phyloP scores from a whole-genome alignment of 441 rosid genomes.

The Populus hybrid region DNA sequence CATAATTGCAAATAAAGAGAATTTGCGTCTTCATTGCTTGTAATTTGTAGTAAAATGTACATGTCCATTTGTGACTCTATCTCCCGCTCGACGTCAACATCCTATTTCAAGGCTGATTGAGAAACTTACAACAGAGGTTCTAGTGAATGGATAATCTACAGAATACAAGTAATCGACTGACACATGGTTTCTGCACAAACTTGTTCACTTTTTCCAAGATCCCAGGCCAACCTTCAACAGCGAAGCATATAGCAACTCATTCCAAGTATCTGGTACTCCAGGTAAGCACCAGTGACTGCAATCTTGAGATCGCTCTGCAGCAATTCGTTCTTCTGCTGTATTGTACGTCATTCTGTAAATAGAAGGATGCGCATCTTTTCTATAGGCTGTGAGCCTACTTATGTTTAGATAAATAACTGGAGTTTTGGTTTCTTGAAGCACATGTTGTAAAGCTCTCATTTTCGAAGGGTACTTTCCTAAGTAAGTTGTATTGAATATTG shows the following conservation, averaged over 20 bases:
- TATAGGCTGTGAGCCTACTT: conserved; percentile 68
- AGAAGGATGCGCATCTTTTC: conserved; percentile 91
- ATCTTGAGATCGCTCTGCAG: conserved; percentile 66
- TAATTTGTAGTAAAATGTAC: conserved; percentile 7
- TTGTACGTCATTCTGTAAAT: conserved; percentile 55
- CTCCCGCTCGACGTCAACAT: not conserved
- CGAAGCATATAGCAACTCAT: conserved; percentile 73
- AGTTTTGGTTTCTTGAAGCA: conserved; percentile 48
- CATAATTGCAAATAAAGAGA: not conserved
- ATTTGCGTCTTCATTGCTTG: not conserved
- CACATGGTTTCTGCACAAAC: conserved; percentile 5
- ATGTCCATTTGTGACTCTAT: not conserved
- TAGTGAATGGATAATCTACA: not conserved
- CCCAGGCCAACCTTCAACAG: conserved; percentile 54
- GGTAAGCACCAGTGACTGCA: conserved; percentile 99
- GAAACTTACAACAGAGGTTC: not conserved
- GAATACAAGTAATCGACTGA: not conserved
- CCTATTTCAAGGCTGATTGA: not conserved
- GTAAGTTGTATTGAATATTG: conserved; percentile 42
- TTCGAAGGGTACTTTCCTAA: conserved; percentile 48
- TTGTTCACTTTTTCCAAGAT: conserved; percentile 33
- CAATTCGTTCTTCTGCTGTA: conserved; percentile 41
- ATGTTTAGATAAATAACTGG: conserved; percentile 70
- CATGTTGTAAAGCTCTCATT: conserved; percentile 57
- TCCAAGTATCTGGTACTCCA: conserved; percentile 92